phyloP scores from a whole-genome alignment of 2,329 filamentous ascomycete species.

The Microcyclospora tardicrescens region DNA sequence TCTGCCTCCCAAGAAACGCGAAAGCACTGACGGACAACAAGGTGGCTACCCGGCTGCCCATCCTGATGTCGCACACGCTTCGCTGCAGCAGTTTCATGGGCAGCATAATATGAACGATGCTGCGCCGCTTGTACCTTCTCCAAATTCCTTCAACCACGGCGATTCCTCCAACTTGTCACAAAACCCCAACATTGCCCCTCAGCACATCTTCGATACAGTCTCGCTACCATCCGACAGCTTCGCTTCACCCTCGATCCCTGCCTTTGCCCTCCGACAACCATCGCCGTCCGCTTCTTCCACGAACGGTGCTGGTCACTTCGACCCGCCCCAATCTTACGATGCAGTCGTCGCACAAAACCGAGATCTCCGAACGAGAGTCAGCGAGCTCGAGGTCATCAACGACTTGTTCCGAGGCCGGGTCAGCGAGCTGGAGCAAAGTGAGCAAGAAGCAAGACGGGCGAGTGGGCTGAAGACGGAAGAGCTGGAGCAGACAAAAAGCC shows the following conservation, averaged over 20 bases:
- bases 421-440: constrained; percentile 61
- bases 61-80: constrained; percentile 6
- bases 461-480: constrained; percentile 45
- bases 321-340: constrained; percentile 65
- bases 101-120: constrained; percentile 2
- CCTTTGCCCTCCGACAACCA: constrained; percentile 32
- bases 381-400: constrained; percentile 88
- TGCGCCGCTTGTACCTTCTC: constrained; percentile 9
- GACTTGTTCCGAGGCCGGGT: constrained; percentile 55
- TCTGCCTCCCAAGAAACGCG: constrained; percentile 55
- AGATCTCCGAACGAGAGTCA: constrained; percentile 85
- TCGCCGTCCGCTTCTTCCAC: constrained; percentile 47
- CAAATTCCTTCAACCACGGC: constrained; percentile 56
- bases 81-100: constrained; percentile 17
- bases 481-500: constrained; percentile 43
- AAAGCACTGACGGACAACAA: constrained; percentile 13
- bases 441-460: constrained; percentile 52
- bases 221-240: constrained; percentile 55
- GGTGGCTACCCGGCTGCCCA: constrained; percentile 11
- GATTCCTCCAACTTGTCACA: constrained; percentile 60
- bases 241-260: constrained; percentile 40
- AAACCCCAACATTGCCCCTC: constrained; percentile 53
- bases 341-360: constrained; percentile 69
- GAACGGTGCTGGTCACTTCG: constrained; percentile 44
- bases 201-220: constrained; percentile 67